Base-by-base conservation (phyloP, 2,329 filamentous ascomycete genomes). In the Fonsecaea pugnacius region DNA sequence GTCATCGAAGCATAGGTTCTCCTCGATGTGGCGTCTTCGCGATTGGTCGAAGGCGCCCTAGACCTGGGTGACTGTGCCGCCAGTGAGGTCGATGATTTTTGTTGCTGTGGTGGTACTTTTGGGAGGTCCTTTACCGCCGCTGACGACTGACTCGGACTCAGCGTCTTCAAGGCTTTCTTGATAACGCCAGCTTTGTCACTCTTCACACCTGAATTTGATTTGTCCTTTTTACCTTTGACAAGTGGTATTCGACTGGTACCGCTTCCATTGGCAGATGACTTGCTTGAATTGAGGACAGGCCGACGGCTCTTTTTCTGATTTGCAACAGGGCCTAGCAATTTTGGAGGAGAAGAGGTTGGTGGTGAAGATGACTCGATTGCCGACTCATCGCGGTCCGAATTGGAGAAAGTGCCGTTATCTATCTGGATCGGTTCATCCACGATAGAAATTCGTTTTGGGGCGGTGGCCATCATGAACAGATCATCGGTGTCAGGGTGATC, bases 261-360 rank as follows among this genome's bases (percentile, higher is more conserved):
- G 38, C 53, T 63, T 2, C 43, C 46, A 7, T 30, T 46, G 30
- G 66, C 32, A 12, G 68, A 55, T 4, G 64, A 66, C 58, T 54
- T 62, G 27, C 58, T 33, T n/a, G 66, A 56, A 35, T 48, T 33
- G 12, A 64, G 43, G 16, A 64, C 61, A 32, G 71, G 69, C 16
- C 67, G 67, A 21, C 71, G 62, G 52, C 63, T 70, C 55, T 70
- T 72, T 60, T 72, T 72, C 64, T 71, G 70, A 53, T 71, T 71
- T 6, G 71, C 71, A 18, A 69, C 48, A 27, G 70, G 64, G 5
- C 60, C 58, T 21, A 21, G 33, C 16, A 46, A 9, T 27, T 66
- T 67, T n/a, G 60, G 60, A 18, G 55, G 67, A 6, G 54, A 56
- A 4, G 51, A 60, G 14, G 67, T 53, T 3, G 62, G 61, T 10